These are phyloP conservation scores for Sclerotinia nivalis DNA, from an alignment of 2,329 filamentous ascomycete species.

Conservation along the genomic window DNA sequence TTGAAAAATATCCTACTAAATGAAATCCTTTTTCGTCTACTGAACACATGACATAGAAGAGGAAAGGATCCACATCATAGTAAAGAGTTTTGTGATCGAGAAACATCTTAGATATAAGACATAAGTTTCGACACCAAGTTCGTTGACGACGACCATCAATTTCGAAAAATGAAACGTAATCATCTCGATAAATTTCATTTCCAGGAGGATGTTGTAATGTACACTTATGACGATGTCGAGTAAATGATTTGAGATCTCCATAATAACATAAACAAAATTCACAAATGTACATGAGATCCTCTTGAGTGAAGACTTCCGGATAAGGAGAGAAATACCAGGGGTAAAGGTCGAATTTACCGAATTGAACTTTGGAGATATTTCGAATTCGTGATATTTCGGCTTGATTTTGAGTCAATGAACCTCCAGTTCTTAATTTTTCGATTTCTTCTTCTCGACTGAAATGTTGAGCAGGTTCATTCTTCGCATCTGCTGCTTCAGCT, in stretches of 20 bases:
- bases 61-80: constrained; percentile 98
- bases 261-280: constrained; percentile 96
- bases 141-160: constrained; percentile 93
- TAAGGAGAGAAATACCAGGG: constrained; percentile 99
- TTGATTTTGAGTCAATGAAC: constrained; percentile 98
- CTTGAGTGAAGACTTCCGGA: constrained; percentile 82
- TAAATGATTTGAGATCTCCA: constrained; percentile 77
- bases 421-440: constrained; percentile 89
- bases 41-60: constrained; percentile 97
- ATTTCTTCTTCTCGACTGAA: constrained; percentile 90
- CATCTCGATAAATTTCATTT: constrained; percentile 97
- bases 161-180: constrained; percentile 92
- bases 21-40: constrained; percentile 88
- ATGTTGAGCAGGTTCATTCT: constrained; percentile 42
- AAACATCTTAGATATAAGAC: constrained; percentile 92
- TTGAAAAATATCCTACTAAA: constrained; percentile 98
- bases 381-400: constrained; percentile 94
- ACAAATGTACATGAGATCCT: constrained; percentile 92
- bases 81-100: constrained; percentile 97
- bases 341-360: constrained; percentile 87
- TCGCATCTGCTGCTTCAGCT: constrained; percentile 34
- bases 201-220: constrained; percentile 88
- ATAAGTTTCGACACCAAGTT: constrained; percentile 96
- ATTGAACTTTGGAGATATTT: constrained; percentile 91
- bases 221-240: constrained; percentile 86